Conservation (phyloP, 2,329 filamentous ascomycete genomes). For the Trichocomaceae sp. region DNA sequence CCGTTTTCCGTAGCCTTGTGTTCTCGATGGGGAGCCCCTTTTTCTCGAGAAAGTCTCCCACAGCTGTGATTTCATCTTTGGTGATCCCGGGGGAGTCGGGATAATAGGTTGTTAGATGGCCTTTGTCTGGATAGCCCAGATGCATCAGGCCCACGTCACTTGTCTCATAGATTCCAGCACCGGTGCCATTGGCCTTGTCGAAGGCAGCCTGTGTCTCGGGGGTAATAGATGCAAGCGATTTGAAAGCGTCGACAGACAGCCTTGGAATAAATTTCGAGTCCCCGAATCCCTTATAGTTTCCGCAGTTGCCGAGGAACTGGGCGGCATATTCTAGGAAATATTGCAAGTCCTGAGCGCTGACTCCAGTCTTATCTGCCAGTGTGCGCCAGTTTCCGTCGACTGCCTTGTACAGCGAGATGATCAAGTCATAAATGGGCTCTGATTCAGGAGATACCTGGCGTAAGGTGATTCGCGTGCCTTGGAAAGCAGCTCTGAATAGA, state of each 20-base stretch:
- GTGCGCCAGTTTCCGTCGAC: slow-evolving; percentile 64
- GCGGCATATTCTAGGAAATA: slow-evolving; percentile 70
- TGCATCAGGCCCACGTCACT: slow-evolving; percentile 61
- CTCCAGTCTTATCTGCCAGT: slow-evolving; percentile 57
- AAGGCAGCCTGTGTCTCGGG: slow-evolving; percentile 59
- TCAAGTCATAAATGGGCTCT: slow-evolving; percentile 73
- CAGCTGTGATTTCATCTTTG: slow-evolving; percentile 64
- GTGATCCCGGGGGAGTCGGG: slow-evolving; percentile 68
- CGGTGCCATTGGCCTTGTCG: slow-evolving; percentile 52
- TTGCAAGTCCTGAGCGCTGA: slow-evolving; percentile 58
- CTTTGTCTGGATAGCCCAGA: slow-evolving; percentile 65
- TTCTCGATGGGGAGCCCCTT: slow-evolving; percentile 68
- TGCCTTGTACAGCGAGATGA: slow-evolving; percentile 62
- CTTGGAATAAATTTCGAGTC: slow-evolving; percentile 78
- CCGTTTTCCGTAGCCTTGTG: slow-evolving; percentile 63
- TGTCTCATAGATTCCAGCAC: slow-evolving; percentile 65
- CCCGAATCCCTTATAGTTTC: slow-evolving; percentile 84
- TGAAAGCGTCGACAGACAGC: slow-evolving; percentile 57
- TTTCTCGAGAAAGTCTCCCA: slow-evolving; percentile 66
- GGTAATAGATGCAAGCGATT: slow-evolving; percentile 55
- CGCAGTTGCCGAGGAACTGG: slow-evolving; percentile 71
- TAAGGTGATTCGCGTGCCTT: slow-evolving; percentile 70
- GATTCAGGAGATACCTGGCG: slow-evolving; percentile 77
- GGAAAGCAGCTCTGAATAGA: slow-evolving; percentile 61
- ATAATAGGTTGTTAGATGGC: slow-evolving; percentile 77